Conservation (phyloP, 179 eudicot species). For the Silene vulgaris region DNA sequence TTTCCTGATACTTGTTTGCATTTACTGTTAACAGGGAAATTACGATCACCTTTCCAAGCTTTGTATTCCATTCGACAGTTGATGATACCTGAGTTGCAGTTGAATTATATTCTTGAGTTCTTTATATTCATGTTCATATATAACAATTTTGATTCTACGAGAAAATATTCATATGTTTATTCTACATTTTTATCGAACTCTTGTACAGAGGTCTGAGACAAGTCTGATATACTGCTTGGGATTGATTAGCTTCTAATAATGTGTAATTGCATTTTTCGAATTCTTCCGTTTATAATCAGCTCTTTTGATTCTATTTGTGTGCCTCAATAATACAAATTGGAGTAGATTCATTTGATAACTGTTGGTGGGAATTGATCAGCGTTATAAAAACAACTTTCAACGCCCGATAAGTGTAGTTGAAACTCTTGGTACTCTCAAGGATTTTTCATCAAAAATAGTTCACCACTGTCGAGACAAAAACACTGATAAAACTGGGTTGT, state of each 20-base stretch:
- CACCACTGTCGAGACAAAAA: too few species aligned
- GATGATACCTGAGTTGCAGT: slow-evolving; percentile 53
- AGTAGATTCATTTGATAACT: too few species aligned
- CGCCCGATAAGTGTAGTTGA: too few species aligned
- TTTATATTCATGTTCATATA: slow-evolving; percentile 17
- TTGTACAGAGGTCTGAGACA: slow-evolving; percentile 31
- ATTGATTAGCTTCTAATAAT: slow-evolving; percentile 21
- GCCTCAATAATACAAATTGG: too few species aligned
- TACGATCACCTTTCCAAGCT: slow-evolving; percentile 81
- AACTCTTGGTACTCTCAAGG: too few species aligned
- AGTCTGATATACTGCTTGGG: slow-evolving; percentile 18
- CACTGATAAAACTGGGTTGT: too few species aligned
- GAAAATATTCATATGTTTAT: slow-evolving; percentile 20
- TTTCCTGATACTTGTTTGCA: neutral
- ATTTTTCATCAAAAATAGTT: too few species aligned
- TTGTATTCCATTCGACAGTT: slow-evolving; percentile 76
- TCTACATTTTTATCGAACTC: slow-evolving; percentile 17
- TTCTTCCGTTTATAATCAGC: neutral
- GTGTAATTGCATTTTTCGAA: slow-evolving; percentile 1
- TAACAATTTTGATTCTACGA: slow-evolving; percentile 19
- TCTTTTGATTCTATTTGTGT: too few species aligned
- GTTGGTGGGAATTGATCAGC: too few species aligned
- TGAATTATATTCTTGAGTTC: slow-evolving; percentile 15
- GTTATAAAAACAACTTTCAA: too few species aligned
- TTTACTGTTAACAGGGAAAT: slow-evolving; percentile 55